Evolutionary conservation across 306 rosid species (phyloP), one percentile per base, ranked within the genome.

Genomic region (Crotalaria pallida): DNA sequence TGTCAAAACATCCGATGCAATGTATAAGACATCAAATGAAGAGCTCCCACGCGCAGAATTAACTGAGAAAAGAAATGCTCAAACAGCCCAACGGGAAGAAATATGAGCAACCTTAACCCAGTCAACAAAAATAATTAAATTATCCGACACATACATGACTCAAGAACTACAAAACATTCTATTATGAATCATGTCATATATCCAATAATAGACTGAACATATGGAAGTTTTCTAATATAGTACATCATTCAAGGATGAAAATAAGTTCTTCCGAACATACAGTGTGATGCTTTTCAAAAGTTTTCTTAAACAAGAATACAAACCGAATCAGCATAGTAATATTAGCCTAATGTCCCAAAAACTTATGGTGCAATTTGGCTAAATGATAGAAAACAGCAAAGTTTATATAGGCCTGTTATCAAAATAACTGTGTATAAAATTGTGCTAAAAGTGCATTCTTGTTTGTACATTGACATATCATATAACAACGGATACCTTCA

Each of bases 401-500:
- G 12, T 65, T 45, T 10, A 44, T 7, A 51, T 4, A 55, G 36
- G 60, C 49, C 22, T 24, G 23, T 56, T 47, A 64, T 31, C 58
- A 40, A 65, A 49, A 26, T 34, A 58, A 66, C 45, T 13, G 15
- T 38, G 49, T 24, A 24, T 40, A 11, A 9, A 52, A 44, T 52
- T 43, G 21, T n/a, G 23, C 26, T 36, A 58, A 34, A 5, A 3
- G 44, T 13, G 19, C 50, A 56, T 47, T 51, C 59, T 13, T 60
- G 26, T 24, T 7, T 40, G 33, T 23, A 26, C 36, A 22, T 56
- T 40, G 51, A 47, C 58, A 69, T 52, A 40, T 7, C 58, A 69
- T 52, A 40, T 7, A 26, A 57, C 23, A 49, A 71, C 26, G 44
- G 61, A 12, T 83, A 91, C 99, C 99, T 94, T 94, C 99, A 91